Evolutionary conservation across 495 filamentous ascomycete genomes (phyloP), one percentile per base, ranked within the genome.

Genomic region (Hypoxylon intermedium): DNA sequence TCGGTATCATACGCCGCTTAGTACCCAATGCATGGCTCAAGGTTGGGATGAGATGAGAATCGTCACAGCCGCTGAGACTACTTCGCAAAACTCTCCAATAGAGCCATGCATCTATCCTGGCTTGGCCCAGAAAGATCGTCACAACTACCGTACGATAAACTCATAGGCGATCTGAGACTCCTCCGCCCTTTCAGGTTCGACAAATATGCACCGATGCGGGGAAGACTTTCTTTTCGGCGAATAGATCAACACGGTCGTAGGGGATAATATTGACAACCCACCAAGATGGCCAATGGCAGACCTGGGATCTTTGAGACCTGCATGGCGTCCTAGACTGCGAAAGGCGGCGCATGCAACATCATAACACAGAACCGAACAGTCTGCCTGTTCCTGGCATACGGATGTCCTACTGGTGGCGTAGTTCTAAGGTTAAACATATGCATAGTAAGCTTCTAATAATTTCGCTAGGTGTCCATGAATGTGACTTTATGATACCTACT

Each of bases 61-160:
- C 41, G 20, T 28, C 41, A 44, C 11, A 44, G 20, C 20, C 21
- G 41, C 11, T 9, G 20, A 44, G 12, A 9, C 20, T 6, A 13
- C 12, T 19, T 41, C 16, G 15, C 19, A 19, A 18, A 3, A 11
- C 38, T 41, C 7, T 41, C 41, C 41, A 26, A 24, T 44, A 28
- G 21, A 44, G 1, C 41, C 41, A 20, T 44, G 41, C 41, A 44
- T 28, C 20, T 1, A 44, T 23, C 41, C 41, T 23, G 11, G 41
- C 2, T 16, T 5, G 13, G 15, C 15, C n/a, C 13, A 44, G 15
- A 37, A 37, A 13, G 41, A 44, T 44, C 41, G 20, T n/a, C 34
- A 37, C 41, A 44, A 44, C 41, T 44, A 44, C 41, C 41, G 41
- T 44, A 44, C 41, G 41, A 44, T 44, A 44, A 44, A 23, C 20